Conservation (phyloP, 2,329 filamentous ascomycete species). For the Metarhizium humberi region DNA sequence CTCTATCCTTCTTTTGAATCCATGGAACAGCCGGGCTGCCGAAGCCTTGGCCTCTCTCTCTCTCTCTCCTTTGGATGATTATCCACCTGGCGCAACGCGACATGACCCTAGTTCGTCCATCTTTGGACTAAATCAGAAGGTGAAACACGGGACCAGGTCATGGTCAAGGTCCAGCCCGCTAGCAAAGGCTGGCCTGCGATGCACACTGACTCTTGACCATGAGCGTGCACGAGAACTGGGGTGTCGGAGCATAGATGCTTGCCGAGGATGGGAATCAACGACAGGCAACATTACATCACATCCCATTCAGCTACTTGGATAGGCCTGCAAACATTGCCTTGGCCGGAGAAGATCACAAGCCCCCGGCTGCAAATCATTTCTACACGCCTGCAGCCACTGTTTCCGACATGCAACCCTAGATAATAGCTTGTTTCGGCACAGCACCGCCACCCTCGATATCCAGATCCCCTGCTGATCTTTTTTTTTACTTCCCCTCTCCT, state of each 20-base stretch:
- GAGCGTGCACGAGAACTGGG: too few species aligned
- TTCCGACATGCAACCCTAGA: neutral
- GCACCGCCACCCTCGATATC: neutral
- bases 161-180: neutral
- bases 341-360: neutral
- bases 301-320: too few species aligned
- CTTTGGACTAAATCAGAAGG: neutral
- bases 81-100: neutral
- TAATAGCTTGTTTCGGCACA: slow-evolving; percentile 1
- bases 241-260: too few species aligned
- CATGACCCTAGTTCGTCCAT: neutral
- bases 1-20: neutral
- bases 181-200: neutral
- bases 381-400: neutral
- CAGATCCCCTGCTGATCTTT: neutral
- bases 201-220: too few species aligned
- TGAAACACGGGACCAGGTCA: neutral
- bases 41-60: neutral
- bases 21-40: neutral
- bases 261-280: too few species aligned
- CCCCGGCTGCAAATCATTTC: neutral
- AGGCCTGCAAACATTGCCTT: too few species aligned
- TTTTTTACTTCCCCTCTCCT: neutral
- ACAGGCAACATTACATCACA: too few species aligned
- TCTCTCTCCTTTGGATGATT: neutral